Evolutionary conservation across 2,329 filamentous ascomycete genomes (phyloP), one percentile per base, ranked within the genome.

Genomic region (Penicillium sp.): DNA sequence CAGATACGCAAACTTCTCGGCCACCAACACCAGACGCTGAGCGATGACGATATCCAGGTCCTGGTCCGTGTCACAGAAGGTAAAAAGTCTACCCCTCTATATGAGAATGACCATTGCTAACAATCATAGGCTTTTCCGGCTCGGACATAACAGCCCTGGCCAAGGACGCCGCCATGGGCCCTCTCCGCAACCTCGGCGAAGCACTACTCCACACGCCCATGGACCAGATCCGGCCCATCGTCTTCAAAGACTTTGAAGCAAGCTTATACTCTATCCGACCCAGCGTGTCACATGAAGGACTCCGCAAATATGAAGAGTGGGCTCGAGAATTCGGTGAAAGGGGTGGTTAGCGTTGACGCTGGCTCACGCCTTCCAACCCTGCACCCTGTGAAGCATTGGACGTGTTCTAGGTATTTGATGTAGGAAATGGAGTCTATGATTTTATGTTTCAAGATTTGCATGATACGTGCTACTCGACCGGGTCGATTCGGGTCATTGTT

Each of bases 111-210:
- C 2, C 10, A 20, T 27, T 18, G 40, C 22, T 46, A 41, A 48
- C 20, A 18, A 33, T 42, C 7, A 18, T 60, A 96, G 92, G 91
- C n/a, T 99, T 96, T 74, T 96, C 91, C 8, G 94, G 94, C 40
- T 96, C 91, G 2, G 94, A 99, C 66, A 96, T 99, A 59, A 97
- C 94, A 20, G 92, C 94, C 1, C 78, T 99, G 8, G 94, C 94
- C 7, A 99, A 99, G 73, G 94, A 99, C 68, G 94, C 94, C 8
- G 94, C 94, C 2, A 99, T 99, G 94, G 92, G 94, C 0, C 94
- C 94, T 0, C 77, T 99, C 11, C 84, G 94, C 28, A 92, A 90
- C 47, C 78, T 97, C 2, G 94, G 94, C 24, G 94, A 97, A 69
- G 90, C 88, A 36, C 76, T 99, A 27, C 79, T 99, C 30, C 86